These are phyloP conservation scores for Globisporangium solare DNA, from an alignment of 352 stramenopile species.

Conservation along the genomic window DNA sequence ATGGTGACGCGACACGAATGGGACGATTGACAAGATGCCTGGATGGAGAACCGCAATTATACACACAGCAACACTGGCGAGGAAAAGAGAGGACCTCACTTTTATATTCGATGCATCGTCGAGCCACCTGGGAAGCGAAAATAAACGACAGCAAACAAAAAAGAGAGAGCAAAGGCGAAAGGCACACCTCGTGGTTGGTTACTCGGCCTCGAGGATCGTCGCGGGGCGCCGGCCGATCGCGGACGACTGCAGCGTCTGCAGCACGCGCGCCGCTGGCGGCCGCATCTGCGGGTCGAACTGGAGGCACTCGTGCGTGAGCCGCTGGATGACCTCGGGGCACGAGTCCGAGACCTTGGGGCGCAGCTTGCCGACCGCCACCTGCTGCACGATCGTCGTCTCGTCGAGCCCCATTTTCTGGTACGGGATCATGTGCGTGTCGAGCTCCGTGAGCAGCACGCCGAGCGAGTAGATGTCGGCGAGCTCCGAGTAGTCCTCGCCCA, in stretches of 20 bases:
- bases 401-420: constrained; percentile 59
- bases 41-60: too few species aligned
- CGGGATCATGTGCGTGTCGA: constrained; percentile 74
- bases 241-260: constrained; percentile 70
- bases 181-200: constrained; percentile 2
- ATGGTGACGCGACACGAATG: not conserved
- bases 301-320: constrained; percentile 73
- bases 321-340: constrained; percentile 75
- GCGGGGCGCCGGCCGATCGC: constrained; percentile 46
- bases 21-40: too few species aligned
- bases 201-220: constrained; percentile 39
- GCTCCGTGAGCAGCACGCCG: constrained; percentile 59
- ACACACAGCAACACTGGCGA: too few species aligned
- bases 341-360: constrained; percentile 69
- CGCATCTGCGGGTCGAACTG: constrained; percentile 72
- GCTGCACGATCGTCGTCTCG: constrained; percentile 77
- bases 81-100: too few species aligned
- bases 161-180: not conserved
- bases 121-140: not conserved
- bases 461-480: constrained; percentile 73
- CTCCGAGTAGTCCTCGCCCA: constrained; percentile 73
- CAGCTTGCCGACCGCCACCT: constrained; percentile 75
- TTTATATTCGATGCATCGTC: too few species aligned
- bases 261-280: constrained; percentile 59
- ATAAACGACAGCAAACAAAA: not conserved